Evolutionary conservation across 352 stramenopile genomes (phyloP).

Genomic region (Halophytophthora polymorphica): DNA sequence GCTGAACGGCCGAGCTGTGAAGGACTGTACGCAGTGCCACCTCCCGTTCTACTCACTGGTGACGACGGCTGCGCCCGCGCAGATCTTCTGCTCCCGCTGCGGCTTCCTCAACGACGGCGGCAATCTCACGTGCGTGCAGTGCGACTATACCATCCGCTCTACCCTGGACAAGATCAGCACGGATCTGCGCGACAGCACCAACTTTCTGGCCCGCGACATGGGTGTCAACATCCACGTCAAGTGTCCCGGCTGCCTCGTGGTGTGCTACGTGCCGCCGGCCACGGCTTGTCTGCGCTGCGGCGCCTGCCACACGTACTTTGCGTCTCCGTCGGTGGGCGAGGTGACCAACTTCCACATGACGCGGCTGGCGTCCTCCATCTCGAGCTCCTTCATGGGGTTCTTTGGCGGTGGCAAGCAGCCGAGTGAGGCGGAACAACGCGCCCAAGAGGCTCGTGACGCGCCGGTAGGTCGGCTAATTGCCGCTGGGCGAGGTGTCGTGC

Average conservation of each 20-base stretch:
- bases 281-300: conserved; percentile 78
- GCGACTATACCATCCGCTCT: conserved; percentile 71
- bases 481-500: conserved; percentile 47
- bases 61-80: conserved; percentile 58
- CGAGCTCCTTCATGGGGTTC: conserved; percentile 70
- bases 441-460: conserved; percentile 38
- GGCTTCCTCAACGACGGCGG: conserved; percentile 72
- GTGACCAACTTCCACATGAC: conserved; percentile 85
- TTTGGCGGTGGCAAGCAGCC: conserved; percentile 36
- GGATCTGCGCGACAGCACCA: conserved; percentile 75
- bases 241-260: conserved; percentile 68
- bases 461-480: conserved; percentile 63
- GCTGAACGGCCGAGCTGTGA: conserved; percentile 57
- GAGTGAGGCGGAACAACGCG: conserved; percentile 19
- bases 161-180: conserved; percentile 71
- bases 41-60: conserved; percentile 64
- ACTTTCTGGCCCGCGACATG: conserved; percentile 77
- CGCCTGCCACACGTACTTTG: conserved; percentile 81
- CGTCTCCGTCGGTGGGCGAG: conserved; percentile 68
- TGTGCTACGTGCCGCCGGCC: conserved; percentile 73
- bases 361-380: conserved; percentile 72
- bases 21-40: conserved; percentile 58
- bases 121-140: conserved; percentile 68
- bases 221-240: conserved; percentile 84
- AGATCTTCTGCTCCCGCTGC: conserved; percentile 78